Conservation (phyloP, 2,329 filamentous ascomycete genomes). For the Curvularia lunata region DNA sequence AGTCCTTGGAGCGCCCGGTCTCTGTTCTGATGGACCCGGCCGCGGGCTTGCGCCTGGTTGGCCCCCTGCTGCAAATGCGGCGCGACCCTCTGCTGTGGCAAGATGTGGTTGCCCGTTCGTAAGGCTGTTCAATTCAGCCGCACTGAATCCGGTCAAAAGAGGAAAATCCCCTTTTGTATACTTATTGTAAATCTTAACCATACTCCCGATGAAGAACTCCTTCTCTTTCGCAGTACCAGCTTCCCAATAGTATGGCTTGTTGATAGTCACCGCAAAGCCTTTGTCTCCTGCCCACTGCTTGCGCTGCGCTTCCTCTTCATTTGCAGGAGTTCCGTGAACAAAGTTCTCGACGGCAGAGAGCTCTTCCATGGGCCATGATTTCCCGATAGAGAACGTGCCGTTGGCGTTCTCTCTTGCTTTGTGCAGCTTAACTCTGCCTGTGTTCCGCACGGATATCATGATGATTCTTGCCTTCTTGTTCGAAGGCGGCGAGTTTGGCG, state of each 20-base stretch:
- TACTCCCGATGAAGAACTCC: constrained; percentile 95
- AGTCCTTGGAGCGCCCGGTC: constrained; percentile 30
- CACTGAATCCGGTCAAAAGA: constrained; percentile 81
- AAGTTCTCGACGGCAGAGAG: constrained; percentile 83
- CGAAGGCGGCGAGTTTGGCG: constrained; percentile 73
- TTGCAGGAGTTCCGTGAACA: constrained; percentile 65
- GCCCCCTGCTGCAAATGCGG: constrained; percentile 18
- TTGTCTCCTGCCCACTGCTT: constrained; percentile 80
- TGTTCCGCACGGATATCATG: constrained; percentile 90
- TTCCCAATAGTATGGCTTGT: constrained; percentile 97
- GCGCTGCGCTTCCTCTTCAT: constrained; percentile 64
- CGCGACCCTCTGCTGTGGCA: constrained; percentile 39
- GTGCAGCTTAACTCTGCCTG: constrained; percentile 91
- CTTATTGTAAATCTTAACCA: constrained; percentile 96
- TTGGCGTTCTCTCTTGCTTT: constrained; percentile 96
- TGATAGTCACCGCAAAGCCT: constrained; percentile 86
- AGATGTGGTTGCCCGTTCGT: constrained; percentile 58
- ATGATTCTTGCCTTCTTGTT: constrained; percentile 90
- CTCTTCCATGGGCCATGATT: constrained; percentile 97
- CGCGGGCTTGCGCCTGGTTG: constrained; percentile 23
- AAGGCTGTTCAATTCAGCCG: constrained; percentile 77
- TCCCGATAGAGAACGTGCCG: constrained; percentile 94
- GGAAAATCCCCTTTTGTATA: constrained; percentile 78
- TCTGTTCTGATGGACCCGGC: constrained; percentile 25
- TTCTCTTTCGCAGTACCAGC: constrained; percentile 94